Percentiles rank a stretch among this genome's conserved stretches.
Conservation (phyloP, 768 basidiomycete species). For the Amanita jacksonii region DNA sequence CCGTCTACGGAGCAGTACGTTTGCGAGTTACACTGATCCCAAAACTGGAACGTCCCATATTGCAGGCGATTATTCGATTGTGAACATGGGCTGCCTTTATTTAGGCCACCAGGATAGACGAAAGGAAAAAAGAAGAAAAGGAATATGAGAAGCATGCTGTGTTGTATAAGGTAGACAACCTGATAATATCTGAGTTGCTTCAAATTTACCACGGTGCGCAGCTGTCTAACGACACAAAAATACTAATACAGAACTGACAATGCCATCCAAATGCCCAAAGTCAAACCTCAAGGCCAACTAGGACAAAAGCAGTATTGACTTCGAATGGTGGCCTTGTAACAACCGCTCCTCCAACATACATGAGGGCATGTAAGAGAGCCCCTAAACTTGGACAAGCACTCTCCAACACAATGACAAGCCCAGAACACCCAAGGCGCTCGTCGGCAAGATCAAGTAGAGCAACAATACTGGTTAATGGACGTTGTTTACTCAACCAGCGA, state of each 20-base stretch:
- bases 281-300: conserved; percentile 80
- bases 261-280: conserved; percentile 8
- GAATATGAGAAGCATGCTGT: conserved; percentile 35
- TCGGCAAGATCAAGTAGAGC: conserved; percentile 83
- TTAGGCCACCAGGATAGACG: conserved; percentile 37
- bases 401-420: conserved; percentile 74
- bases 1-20: conserved; percentile 51
- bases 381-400: conserved; percentile 61
- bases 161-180: not conserved
- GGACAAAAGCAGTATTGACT: conserved; percentile 67
- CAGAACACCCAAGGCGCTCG: conserved; percentile 69
- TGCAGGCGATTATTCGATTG: conserved; percentile 57
- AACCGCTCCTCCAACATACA: conserved; percentile 87
- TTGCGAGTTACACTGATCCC: conserved; percentile 63
- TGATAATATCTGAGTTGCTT: no score
- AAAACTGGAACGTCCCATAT: conserved; percentile 70
- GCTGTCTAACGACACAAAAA: no score
- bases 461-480: conserved; percentile 66
- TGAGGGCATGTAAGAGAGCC: conserved; percentile 75
- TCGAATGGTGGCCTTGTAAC: conserved; percentile 75
- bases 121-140: conserved; percentile 37
- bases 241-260: not conserved
- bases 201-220: no score
- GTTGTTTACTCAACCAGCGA: conserved; percentile 2
- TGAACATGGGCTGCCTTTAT: conserved; percentile 39